These are phyloP conservation scores for Setomelanomma holmii DNA, from an alignment of 2,329 filamentous ascomycete genomes.

Conservation along the genomic window DNA sequence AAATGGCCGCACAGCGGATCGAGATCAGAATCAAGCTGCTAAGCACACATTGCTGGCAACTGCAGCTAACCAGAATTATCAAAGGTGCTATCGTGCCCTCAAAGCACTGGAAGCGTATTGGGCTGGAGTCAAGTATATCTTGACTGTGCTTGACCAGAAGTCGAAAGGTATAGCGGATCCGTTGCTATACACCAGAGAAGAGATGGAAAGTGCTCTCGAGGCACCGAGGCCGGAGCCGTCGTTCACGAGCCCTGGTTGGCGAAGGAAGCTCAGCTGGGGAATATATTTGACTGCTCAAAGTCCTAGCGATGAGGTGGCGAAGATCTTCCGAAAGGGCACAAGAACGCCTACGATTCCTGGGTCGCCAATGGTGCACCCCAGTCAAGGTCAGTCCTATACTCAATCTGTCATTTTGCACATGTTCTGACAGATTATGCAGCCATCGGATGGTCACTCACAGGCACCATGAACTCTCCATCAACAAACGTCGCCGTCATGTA, in stretches of 20 bases:
- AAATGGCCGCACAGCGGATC: constrained; percentile 25
- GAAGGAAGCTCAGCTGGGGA: constrained; percentile 54
- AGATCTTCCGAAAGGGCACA: constrained; percentile 40
- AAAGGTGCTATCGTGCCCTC: constrained; percentile 82
- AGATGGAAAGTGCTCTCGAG: constrained; percentile 75
- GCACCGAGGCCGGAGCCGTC: constrained; percentile 58
- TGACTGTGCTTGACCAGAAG: constrained; percentile 86
- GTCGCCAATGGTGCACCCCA: constrained; percentile 58
- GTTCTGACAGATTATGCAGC: constrained; percentile 48
- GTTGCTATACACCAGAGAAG: constrained; percentile 70
- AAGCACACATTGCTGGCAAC: constrained; percentile 81
- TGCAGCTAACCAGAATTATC: constrained; percentile 85
- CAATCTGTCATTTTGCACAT: not conserved
- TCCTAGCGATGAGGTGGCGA: constrained; percentile 36
- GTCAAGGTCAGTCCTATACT: constrained; percentile 54
- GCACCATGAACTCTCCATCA: constrained; percentile 83
- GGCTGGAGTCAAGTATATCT: constrained; percentile 85
- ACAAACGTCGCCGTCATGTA: constrained; percentile 85
- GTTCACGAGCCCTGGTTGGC: constrained; percentile 61
- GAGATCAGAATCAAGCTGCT: constrained; percentile 55
- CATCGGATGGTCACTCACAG: constrained; percentile 87
- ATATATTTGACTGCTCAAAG: constrained; percentile 49
- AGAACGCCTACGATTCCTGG: constrained; percentile 42
- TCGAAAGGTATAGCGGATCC: constrained; percentile 85
- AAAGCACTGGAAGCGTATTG: constrained; percentile 84